These are phyloP conservation scores for Malus sieversii DNA, from an alignment of 306 rosid species.

Conservation along the genomic window DNA sequence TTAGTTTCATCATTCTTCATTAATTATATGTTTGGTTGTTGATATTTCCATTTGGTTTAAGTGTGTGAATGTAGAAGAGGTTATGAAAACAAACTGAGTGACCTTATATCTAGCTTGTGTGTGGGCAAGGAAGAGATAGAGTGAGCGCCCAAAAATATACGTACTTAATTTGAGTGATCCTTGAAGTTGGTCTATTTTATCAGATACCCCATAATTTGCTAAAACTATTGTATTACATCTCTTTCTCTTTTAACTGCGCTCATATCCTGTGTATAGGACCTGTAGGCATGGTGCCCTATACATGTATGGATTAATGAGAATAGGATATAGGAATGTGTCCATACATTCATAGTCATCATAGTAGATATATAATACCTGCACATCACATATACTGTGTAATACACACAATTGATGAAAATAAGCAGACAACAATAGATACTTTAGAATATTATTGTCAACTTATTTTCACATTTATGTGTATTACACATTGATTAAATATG, in stretches of 20 bases:
- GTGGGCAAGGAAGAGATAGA: no score
- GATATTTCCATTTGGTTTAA: no score
- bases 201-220: not conserved
- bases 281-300: no score
- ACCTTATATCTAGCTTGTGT: no score
- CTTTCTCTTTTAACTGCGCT: not conserved
- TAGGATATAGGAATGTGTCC: not conserved
- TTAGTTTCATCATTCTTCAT: no score
- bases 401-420: not conserved
- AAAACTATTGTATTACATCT: not conserved
- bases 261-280: no score
- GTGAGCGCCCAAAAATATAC: not conserved
- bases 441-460: no score
- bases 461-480: not conserved
- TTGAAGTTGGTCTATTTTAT: not conserved
- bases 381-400: not conserved
- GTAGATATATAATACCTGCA: not conserved
- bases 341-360: not conserved
- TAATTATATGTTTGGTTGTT: no score
- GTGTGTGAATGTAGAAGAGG: no score
- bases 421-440: not conserved
- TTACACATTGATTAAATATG: not conserved
- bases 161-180: not conserved
- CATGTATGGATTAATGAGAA: not conserved
- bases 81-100: no score